Evolutionary conservation across 495 filamentous ascomycete species (phyloP), one percentile per base, ranked within the genome.

Genomic region (Parachaetomium inaequale): DNA sequence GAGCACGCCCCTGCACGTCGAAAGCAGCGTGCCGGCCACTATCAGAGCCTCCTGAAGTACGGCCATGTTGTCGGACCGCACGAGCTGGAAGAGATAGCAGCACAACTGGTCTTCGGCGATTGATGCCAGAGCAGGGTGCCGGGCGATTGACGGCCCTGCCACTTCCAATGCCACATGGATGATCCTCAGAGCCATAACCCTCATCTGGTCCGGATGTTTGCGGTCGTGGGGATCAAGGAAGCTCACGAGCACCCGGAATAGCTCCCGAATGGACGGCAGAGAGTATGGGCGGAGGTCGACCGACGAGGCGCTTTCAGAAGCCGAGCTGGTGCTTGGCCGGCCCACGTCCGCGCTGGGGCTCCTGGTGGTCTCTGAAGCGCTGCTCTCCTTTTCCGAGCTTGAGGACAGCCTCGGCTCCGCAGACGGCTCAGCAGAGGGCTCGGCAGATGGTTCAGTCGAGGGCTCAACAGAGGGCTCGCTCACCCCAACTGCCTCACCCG

Each of bases 141-240:
- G 89, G 50, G 92, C 91, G 69, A 99, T 98, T 0, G 93, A 96
- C 2, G 94, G 93, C 0, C 94, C 94, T 25, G 94, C 93, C 61
- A 98, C 93, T 72, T 99, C 94, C 42, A 99, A 82, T 12, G 94
- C 93, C 36, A 99, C 94, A 78, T 98, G 94, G 61, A 98, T 96
- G 61, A 99, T 97, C 34, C 95, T 84, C 57, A 99, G 78, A 7
- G 95, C 94, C 92, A 98, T 98, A 25, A 98, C 91, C 65, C 93
- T 84, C 88, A 97, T 96, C 10, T 91, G 87, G 70, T 99, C 94
- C 15, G 90, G 92, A 74, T 96, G 90, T 65, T 92, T 89, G 43
- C 85, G 85, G 68, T 97, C 93, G 66, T 98, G 90, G 2, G 94
- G 94, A 67, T 98, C 92, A 34, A 98, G 77, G 15, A 99, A 84